phyloP scores from a whole-genome alignment of 1,284 basidiomycete genomes.

The Boletus subluridellus region DNA sequence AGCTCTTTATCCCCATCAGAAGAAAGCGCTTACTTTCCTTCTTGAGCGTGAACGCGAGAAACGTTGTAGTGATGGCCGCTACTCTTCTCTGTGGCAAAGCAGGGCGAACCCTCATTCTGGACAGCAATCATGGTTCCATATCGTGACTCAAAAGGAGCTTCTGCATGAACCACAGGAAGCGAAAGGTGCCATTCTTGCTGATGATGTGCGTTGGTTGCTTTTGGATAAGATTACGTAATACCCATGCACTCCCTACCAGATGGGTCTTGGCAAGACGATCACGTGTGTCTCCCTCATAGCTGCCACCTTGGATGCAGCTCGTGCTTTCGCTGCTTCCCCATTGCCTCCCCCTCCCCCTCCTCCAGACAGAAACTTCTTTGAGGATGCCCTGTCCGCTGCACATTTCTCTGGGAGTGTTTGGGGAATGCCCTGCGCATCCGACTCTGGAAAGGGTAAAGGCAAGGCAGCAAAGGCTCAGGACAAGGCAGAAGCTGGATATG shows the following conservation, averaged over 20 bases:
- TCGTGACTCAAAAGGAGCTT: constrained; percentile 80
- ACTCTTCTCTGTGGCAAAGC: constrained; percentile 76
- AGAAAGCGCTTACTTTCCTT: constrained; percentile 94
- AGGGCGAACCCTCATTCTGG: constrained; percentile 51
- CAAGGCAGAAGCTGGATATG: constrained; percentile 64
- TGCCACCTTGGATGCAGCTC: constrained; percentile 73
- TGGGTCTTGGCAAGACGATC: constrained; percentile 98
- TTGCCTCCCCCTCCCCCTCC: constrained; percentile 44
- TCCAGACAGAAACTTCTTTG: constrained; percentile 37
- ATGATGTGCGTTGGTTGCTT: constrained; percentile 66
- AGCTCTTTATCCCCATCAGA: constrained; percentile 94
- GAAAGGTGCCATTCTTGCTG: constrained; percentile 89
- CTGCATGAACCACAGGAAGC: constrained; percentile 68
- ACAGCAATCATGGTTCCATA: constrained; percentile 67
- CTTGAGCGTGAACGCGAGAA: constrained; percentile 87
- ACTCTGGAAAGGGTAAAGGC: constrained; percentile 55
- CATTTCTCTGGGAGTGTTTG: constrained; percentile 79
- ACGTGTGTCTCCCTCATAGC: constrained; percentile 91
- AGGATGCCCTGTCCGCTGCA: constrained; percentile 47
- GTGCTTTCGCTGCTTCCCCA: constrained; percentile 60
- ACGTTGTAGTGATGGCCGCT: constrained; percentile 48
- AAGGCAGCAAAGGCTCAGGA: constrained; percentile 63
- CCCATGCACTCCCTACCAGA: constrained; percentile 46
- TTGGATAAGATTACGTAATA: constrained; percentile 16
- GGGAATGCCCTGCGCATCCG: constrained; percentile 66